Evolutionary conservation across 495 filamentous ascomycete species (phyloP).

Genomic region (Podospora tetraspora): DNA sequence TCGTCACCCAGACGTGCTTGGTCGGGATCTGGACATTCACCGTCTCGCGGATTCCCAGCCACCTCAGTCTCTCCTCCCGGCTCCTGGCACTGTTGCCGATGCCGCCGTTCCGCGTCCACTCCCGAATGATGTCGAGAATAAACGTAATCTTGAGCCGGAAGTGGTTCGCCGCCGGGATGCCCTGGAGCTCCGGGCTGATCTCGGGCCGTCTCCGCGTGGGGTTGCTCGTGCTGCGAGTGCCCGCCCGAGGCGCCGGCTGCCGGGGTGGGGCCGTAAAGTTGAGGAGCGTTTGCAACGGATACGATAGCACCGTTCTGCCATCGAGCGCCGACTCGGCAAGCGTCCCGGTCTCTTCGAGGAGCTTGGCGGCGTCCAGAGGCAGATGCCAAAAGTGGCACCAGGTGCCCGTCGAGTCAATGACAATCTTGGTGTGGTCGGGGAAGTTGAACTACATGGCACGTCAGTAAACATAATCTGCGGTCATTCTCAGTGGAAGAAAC

Average conservation of each 20-base stretch:
- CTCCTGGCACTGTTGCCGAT: conserved; percentile 56
- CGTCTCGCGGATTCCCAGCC: conserved; percentile 65
- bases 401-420: conserved; percentile 66
- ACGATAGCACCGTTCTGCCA: conserved; percentile 53
- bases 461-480: not conserved
- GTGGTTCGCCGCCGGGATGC: conserved; percentile 69
- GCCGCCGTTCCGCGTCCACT: conserved; percentile 68
- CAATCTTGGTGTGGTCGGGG: conserved; percentile 92
- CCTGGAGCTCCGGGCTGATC: conserved; percentile 53
- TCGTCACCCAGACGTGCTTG: conserved; percentile 80
- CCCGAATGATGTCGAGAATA: conserved; percentile 60
- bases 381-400: conserved; percentile 85
- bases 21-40: conserved; percentile 49
- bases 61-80: conserved; percentile 51
- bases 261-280: conserved; percentile 44
- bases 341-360: conserved; percentile 56
- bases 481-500: not conserved
- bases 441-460: conserved; percentile 70
- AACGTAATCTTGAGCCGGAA: conserved; percentile 76
- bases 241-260: conserved; percentile 38
- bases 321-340: conserved; percentile 63
- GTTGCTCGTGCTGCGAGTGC: conserved; percentile 34
- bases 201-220: conserved; percentile 44
- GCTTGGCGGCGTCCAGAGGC: conserved; percentile 59
- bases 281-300: conserved; percentile 54